Evolutionary conservation across 2,329 filamentous ascomycete species (phyloP), one percentile per base, ranked within the genome.

Genomic region (Sordariomycetes sp.): DNA sequence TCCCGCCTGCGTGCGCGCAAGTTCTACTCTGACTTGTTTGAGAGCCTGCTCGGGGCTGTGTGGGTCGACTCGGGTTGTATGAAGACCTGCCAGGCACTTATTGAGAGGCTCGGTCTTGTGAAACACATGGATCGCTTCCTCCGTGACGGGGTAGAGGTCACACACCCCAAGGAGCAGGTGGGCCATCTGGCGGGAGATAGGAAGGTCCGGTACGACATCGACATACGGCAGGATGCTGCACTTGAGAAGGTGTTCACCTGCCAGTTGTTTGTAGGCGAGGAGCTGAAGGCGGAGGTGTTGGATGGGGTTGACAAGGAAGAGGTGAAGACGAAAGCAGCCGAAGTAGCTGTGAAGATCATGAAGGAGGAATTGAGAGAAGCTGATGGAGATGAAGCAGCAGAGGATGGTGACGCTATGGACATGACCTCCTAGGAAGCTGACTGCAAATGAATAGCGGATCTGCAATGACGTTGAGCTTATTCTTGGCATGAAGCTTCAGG

Each of bases 21-120:
- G 67, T 88, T 89, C 69, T 87, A 88, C 70, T 93, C 88, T 0
- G 92, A 97, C 68, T 72, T 97, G 8, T 76, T 97, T 11, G 93
- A 97, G 72, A 82, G 83, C 35, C 68, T 95, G 0, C 70, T 97
- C 0, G 93, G 89, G 0, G 92, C 91, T 0, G 78, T 97, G 0
- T 97, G 88, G 76, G 75, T 96, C 22, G 94, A 97, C 68, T 88
- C 78, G 0, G 88, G 87, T 0, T 77, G 80, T 1, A 67, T 90
- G 16, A 73, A 73, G 0, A 69, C 68, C 0, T 95, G 90, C 64
- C 74, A 79, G 55, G 65, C 57, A 0, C 77, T 97, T 43, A 68
- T 90, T 0, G 76, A 81, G 52, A 72, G 74, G 0, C 72, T 90
- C 3, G 90, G 90, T 0, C 75, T 97, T 4, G 62, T 91, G 46